phyloP scores from a whole-genome alignment of 2,329 filamentous ascomycete genomes.

The Neurospora crassa region DNA sequence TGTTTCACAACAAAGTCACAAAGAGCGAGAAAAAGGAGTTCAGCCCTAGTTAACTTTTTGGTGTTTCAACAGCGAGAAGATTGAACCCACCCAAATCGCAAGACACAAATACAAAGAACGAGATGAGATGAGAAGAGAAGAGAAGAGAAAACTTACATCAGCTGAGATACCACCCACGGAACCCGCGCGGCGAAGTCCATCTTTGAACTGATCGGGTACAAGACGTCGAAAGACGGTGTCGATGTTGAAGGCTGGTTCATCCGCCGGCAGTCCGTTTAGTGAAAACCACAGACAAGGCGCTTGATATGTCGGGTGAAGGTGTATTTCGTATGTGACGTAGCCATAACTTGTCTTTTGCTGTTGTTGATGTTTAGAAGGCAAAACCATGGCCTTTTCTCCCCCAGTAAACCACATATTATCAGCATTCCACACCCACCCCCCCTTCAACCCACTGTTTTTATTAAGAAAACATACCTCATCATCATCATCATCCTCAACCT shows the following conservation, averaged over 20 bases:
- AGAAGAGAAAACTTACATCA: conserved; percentile 50
- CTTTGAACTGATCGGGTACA: conserved; percentile 57
- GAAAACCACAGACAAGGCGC: conserved; percentile 71
- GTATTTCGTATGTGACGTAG: conserved; percentile 61
- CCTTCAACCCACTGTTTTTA: too few relatives aligned
- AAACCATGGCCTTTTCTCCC: neutral
- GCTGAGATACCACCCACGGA: conserved; percentile 66
- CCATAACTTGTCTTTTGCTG: conserved; percentile 23
- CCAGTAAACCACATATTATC: neutral
- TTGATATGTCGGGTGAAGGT: conserved; percentile 65
- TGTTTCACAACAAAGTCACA: neutral
- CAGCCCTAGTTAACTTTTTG: conserved; percentile 19
- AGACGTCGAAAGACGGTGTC: conserved; percentile 63
- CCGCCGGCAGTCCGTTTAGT: conserved; percentile 46
- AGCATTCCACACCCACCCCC: too few relatives aligned
- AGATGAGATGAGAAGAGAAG: conserved; percentile 12
- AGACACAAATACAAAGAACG: conserved; percentile 11
- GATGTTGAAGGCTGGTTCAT: conserved; percentile 49
- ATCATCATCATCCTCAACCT: conserved; percentile 38
- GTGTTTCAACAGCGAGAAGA: conserved; percentile 3
- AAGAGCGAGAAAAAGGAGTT: conserved; percentile 10
- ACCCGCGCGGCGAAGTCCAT: conserved; percentile 49
- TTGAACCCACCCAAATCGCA: conserved; percentile 7
- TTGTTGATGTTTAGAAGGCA: conserved; percentile 16
- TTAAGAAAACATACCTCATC: conserved; percentile 43